Conservation (phyloP, 129 eudicot species). For the Chrysanthemum makinoi region DNA sequence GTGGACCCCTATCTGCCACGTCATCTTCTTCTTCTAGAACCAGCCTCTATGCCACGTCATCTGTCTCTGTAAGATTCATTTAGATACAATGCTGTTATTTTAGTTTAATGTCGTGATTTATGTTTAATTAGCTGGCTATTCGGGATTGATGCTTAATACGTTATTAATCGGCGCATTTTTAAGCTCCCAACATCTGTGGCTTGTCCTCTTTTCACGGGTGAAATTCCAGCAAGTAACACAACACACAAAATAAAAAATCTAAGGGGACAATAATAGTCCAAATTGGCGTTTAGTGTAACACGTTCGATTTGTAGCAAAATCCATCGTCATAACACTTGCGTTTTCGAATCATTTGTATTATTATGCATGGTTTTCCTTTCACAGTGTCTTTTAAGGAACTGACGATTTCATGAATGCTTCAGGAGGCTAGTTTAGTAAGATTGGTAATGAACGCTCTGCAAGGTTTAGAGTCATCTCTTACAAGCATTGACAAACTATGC, state of each 20-base stretch:
- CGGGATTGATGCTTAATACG: too few relatives aligned
- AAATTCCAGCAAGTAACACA: too few relatives aligned
- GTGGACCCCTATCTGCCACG: conserved; percentile 32
- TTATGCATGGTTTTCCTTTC: conserved; percentile 9
- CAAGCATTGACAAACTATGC: conserved; percentile 61
- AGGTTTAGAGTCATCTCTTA: conserved; percentile 79
- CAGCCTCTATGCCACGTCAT: conserved; percentile 38
- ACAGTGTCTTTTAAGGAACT: neutral
- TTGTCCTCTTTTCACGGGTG: too few relatives aligned
- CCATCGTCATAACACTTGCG: conserved; percentile 1
- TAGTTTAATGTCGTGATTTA: neutral
- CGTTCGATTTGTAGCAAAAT: conserved; percentile 1
- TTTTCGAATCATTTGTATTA: neutral
- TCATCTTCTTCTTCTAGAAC: conserved; percentile 26
- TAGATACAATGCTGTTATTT: neutral
- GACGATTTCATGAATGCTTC: conserved; percentile 17
- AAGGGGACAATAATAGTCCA: too few relatives aligned
- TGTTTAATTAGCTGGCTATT: neutral
- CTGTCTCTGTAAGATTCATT: conserved; percentile 54
- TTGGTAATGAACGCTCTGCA: conserved; percentile 85
- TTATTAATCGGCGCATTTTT: too few relatives aligned
- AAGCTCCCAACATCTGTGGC: too few relatives aligned
- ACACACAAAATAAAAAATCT: too few relatives aligned
- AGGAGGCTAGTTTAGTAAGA: conserved; percentile 96
- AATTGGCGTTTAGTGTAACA: neutral